Evolutionary conservation across 352 stramenopile genomes (phyloP), one percentile per base, ranked within the genome.

Genomic region (Blastocystis sp.): DNA sequence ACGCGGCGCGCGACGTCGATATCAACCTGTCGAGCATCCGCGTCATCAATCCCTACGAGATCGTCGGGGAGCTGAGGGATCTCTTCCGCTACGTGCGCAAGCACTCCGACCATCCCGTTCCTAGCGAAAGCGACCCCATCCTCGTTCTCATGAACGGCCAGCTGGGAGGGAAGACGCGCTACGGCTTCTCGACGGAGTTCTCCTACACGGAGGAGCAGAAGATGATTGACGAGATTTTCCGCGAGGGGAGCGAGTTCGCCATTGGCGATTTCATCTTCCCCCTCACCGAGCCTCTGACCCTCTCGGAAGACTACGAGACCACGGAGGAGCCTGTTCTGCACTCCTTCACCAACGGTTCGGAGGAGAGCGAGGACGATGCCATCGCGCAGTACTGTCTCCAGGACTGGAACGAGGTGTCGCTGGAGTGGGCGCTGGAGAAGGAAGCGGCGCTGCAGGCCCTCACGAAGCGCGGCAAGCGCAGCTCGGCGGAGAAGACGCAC

Each of bases 241-340:
- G 60, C 10, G 52, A 84, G 66, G 57, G 48, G 4, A 68, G 45
- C 28, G 74, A 84, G 38, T 84, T 84, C 28, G 74, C 74, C 57
- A 84, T 84, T 19, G 60, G 74, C n/a, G 74, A 84, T 28, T 84
- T 84, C 61, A 69, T 84, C 74, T 84, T 84, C 42, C 74, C 74
- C 45, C 57, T 84, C 17, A 84, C 74, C 11, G 74, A 84, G 48
- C 74, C 74, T 14, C 17, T 84, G 2, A 59, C 66, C 4, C 21
- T 34, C 17, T 34, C 57, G 6, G 66, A 57, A 17, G 48, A 57
- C 48, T 57, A 57, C 48, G 48, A 14, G 14, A 57, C 48, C 14
- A 14, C 48, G 14, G 48, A 57, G 6, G 48, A 57, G 48, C 14
- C 48, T 14, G 14, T 17, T 14, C 6, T 17, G 6, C 6, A 57